These are phyloP conservation scores for Ophiocytium majus DNA, from an alignment of 352 stramenopile species.

Conservation along the genomic window DNA sequence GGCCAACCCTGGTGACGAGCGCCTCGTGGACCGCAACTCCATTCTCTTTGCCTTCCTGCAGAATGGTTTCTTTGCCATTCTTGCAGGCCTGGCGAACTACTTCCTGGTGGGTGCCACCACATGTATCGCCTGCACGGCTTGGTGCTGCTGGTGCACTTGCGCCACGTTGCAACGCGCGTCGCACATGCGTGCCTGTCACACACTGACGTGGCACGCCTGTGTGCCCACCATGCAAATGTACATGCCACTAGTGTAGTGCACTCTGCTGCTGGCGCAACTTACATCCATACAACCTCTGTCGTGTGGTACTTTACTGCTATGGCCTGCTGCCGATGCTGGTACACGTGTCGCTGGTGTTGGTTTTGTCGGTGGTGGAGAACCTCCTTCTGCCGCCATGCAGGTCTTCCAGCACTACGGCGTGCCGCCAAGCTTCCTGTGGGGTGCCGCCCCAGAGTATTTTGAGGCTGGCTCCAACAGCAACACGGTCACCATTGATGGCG, in stretches of 20 bases:
- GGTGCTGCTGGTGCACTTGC: neutral
- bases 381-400: neutral
- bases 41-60: conserved; percentile 22
- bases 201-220: neutral
- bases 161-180: neutral
- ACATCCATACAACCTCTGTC: neutral
- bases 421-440: neutral
- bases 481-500: neutral
- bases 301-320: neutral
- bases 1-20: neutral
- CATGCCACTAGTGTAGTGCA: neutral
- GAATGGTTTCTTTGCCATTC: neutral
- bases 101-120: conserved; percentile 16
- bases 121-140: neutral
- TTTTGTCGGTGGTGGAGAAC: neutral
- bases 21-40: neutral
- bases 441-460: conserved; percentile 12
- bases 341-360: neutral
- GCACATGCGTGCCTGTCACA: neutral
- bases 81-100: neutral
- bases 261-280: neutral
- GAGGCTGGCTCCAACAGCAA: neutral
- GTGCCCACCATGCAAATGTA: neutral
- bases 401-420: conserved; percentile 23
- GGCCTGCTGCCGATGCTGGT: neutral